phyloP scores from a whole-genome alignment of 2,329 filamentous ascomycete genomes.

The Diaporthe ampelina region DNA sequence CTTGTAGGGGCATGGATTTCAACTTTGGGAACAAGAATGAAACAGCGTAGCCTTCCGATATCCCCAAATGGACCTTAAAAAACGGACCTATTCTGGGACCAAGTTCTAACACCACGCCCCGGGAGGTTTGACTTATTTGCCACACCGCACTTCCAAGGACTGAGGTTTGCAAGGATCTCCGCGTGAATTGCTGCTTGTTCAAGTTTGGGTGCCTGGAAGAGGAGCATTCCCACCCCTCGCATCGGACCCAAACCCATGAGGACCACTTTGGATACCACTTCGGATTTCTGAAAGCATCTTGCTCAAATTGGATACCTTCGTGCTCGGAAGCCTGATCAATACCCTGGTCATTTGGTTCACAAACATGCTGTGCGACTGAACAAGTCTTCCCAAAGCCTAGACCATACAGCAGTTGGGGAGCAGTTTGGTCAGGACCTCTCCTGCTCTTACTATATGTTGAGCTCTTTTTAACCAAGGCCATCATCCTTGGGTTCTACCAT shows the following conservation, averaged over 20 bases:
- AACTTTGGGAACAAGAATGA: not conserved
- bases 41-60: not conserved
- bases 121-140: not conserved
- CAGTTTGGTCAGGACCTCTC: not conserved
- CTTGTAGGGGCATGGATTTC: not conserved
- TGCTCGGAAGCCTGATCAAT: not conserved
- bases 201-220: not conserved
- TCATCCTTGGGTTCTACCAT: not conserved
- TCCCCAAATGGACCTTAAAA: not conserved
- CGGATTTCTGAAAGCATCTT: not conserved
- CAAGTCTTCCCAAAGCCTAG: not conserved
- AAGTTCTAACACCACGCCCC: not conserved
- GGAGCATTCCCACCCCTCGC: not conserved
- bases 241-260: not conserved
- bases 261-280: not conserved
- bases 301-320: not conserved
- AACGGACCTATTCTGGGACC: not conserved
- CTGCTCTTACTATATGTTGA: not conserved
- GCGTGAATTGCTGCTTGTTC: not conserved
- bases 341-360: not conserved
- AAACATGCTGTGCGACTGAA: not conserved
- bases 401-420: not conserved
- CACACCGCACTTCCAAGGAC: not conserved
- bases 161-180: not conserved
- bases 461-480: too few species aligned